Base-by-base conservation (phyloP, 108 stramenopile genomes). In the Skeletonema grethae region DNA sequence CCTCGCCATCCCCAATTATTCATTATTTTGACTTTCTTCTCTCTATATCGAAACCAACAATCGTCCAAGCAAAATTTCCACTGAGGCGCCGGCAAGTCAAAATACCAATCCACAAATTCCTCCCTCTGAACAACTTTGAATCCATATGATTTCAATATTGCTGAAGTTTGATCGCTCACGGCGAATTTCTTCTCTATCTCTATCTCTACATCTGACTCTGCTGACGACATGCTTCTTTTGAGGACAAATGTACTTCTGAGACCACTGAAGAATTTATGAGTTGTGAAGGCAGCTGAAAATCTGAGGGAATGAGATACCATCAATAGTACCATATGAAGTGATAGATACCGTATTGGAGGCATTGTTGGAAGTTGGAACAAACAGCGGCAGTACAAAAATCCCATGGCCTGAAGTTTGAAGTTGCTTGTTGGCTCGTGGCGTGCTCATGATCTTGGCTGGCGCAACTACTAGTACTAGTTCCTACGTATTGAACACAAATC, bases 151-250 rank as follows among this genome's bases (percentile, higher is more conserved):
- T 65, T 65, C n/a, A 29, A 8, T 7, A 58, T 35, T 58, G 69
- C 62, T 0, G 50, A 24, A 11, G 45, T 61, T 43, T 65, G 46
- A 25, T 72, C 59, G 6, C 65, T 46, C 6, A 82, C 55, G n/a
- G 64, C 64, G 41, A 82, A 82, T 59, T 82, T 82, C 53, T 82
- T 73, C 45, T 82, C 80, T 6, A 82, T 59, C 55, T 82, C 80
- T 0, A 82, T 45, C 36, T 79, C 77, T 0, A 66, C 62, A 24
- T 58, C 12, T 10, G 32, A 13, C 18, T 13, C 28, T 15, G 59
- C 24, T 59, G 48, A 39, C 15, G 50, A 53, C 50, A 53, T 53
- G 2, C 18, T 53, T n/a, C 50, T 22, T 22, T 1, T 1, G 15
- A 43, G 0, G 13, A 7, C 50, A 22, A 22, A 2, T 20, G 50